phyloP scores from a whole-genome alignment of 2,329 filamentous ascomycete species.

The Leptosphaerulina australis region DNA sequence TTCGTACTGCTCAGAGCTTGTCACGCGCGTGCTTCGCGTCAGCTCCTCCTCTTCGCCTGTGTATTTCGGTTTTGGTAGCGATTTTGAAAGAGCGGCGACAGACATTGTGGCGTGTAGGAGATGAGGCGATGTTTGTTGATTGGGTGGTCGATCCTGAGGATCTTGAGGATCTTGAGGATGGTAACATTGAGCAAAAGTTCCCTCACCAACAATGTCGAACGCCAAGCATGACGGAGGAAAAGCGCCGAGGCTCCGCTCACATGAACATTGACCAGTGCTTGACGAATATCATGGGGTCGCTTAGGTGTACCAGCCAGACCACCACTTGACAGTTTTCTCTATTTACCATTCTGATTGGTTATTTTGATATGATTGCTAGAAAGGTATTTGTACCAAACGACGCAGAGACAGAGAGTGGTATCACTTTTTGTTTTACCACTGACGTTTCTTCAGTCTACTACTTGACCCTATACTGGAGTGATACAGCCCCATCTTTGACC shows the following conservation, averaged over 20 bases:
- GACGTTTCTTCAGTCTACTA: no score
- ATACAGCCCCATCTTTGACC: no score
- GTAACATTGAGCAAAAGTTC: conserved; percentile 14
- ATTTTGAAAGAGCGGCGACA: conserved; percentile 71
- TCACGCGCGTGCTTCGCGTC: conserved; percentile 79
- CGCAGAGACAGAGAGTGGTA: no score
- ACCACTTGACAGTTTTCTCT: no score
- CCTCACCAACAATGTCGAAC: not conserved
- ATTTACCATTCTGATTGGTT: no score
- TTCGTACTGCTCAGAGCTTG: conserved; percentile 79
- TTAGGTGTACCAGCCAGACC: no score
- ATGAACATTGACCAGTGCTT: no score
- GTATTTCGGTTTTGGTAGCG: conserved; percentile 89
- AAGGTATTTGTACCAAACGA: no score
- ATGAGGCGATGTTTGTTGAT: conserved; percentile 7
- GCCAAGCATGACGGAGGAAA: conserved; percentile 1
- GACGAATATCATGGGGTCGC: no score
- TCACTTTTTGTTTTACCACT: no score
- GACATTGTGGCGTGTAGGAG: conserved; percentile 37
- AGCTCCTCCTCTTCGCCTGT: conserved; percentile 86
- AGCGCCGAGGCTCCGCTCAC: conserved; percentile 5
- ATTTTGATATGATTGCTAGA: no score
- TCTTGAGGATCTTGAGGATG: conserved; percentile 4
- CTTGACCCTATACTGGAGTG: no score
- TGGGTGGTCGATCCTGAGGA: conserved; percentile 4